Evolutionary conservation across 2,329 filamentous ascomycete species (phyloP).

Genomic region (Xylariaceae sp.): DNA sequence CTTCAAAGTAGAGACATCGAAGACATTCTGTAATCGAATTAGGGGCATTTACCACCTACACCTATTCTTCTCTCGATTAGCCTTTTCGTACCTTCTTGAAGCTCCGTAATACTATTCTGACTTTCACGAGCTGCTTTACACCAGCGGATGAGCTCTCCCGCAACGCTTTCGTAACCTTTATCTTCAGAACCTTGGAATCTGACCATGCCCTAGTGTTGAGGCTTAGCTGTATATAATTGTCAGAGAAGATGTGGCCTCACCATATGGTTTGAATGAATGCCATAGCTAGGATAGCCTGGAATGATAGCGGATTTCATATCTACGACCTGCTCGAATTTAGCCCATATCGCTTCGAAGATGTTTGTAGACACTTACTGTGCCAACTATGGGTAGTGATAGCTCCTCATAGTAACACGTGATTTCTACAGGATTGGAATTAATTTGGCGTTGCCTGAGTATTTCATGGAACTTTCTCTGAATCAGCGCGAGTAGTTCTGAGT

Average conservation of each 20-base stretch:
- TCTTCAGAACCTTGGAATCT: slow-evolving; percentile 7
- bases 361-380: no score
- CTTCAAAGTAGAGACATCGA: no score
- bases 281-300: slow-evolving; percentile 1
- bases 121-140: no score
- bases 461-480: slow-evolving; percentile 13
- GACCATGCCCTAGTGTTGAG: background rate
- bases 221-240: no score
- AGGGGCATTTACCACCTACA: no score
- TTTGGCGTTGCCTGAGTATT: background rate
- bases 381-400: no score
- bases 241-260: no score
- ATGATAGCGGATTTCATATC: slow-evolving; percentile 7
- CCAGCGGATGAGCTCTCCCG: slow-evolving; percentile 16
- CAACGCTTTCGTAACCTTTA: slow-evolving; percentile 6
- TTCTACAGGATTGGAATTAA: background rate
- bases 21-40: no score
- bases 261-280: slow-evolving; percentile 16
- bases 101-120: no score
- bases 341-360: no score
- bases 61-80: no score
- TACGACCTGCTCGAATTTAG: background rate
- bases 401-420: slow-evolving; percentile 20
- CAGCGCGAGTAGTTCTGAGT: slow-evolving; percentile 8
- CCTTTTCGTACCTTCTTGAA: no score